A percentile compares a stretch with the other conserved stretches of the same genome.
Evolutionary conservation across 192 early-diverging fungal genomes (phyloP).

Genomic region (Linnemannia exigua): DNA sequence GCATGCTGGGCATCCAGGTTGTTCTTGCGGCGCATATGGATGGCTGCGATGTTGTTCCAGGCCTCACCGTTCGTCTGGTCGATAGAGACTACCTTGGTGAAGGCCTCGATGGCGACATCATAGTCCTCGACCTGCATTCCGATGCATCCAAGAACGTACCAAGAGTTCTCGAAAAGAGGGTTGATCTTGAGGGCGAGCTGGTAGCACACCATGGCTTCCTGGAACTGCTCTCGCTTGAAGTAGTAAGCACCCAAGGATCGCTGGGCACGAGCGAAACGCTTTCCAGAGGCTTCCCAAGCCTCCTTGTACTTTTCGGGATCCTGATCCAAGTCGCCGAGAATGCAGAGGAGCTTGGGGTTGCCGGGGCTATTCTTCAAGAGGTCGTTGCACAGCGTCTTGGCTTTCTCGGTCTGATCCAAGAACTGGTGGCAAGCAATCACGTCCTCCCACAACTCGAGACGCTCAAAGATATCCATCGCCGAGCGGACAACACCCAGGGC

Average conservation of each 20-base stretch:
- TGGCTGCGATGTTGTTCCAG: constrained; percentile 96
- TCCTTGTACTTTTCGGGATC: constrained; percentile 85
- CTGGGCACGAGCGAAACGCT: constrained; percentile 93
- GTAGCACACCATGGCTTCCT: constrained; percentile 79
- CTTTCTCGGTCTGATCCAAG: constrained; percentile 88
- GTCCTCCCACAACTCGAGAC: constrained; percentile 98
- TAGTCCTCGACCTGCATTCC: constrained; percentile 86
- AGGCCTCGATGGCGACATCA: constrained; percentile 81
- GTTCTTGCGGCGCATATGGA: constrained; percentile 78
- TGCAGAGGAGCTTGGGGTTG: constrained; percentile 88
- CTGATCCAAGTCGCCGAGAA: constrained; percentile 89
- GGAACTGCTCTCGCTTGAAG: constrained; percentile 76
- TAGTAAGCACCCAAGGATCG: constrained; percentile 90
- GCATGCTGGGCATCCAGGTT: constrained; percentile 86
- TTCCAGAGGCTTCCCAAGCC: constrained; percentile 91
- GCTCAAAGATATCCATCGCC: constrained; percentile 94
- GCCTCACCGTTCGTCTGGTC: constrained; percentile 92
- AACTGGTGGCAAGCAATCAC: constrained; percentile 89
- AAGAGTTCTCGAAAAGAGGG: constrained; percentile 94
- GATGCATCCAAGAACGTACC: constrained; percentile 97
- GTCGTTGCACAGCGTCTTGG: constrained; percentile 82
- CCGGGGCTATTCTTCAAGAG: constrained; percentile 73
- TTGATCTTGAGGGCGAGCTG: constrained; percentile 90
- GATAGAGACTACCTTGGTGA: constrained; percentile 78
- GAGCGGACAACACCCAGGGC: constrained; percentile 90